Evolutionary conservation across 2,329 filamentous ascomycete genomes (phyloP), one percentile per base, ranked within the genome.

Genomic region (Fusarium paranaense): DNA sequence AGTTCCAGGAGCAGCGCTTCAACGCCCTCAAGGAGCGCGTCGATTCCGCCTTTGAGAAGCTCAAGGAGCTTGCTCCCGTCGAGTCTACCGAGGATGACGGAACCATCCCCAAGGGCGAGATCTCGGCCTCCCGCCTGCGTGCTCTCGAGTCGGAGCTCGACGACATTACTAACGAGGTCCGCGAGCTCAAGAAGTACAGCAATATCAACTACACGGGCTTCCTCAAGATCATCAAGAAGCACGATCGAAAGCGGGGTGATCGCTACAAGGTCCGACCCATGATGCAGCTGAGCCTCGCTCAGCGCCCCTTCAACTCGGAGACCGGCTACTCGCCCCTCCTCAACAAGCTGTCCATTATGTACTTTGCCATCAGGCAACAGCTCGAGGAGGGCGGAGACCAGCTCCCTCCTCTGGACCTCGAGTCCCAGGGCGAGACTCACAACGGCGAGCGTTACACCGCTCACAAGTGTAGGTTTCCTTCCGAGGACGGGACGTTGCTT

Each of bases 221-320:
- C 84, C 89, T 98, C 81, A 99, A 99, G 88, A 97, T 97, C 57
- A 95, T 95, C 66, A 99, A 99, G 91, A 99, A 99, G 86, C 97
- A 99, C 84, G 97, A 99, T 84, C 94, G 97, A 76, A 97, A 96
- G 85, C 90, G 96, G 75, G 95, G 95, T 65, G 89, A 91, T 75
- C 89, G 91, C 62, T 98, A 98, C 86, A 94, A 93, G 82, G 93
- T 98, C 76, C 91, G 95, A 27, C 95, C 97, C 32, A 92, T 98
- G 86, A 92, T 98, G 84, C 94, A 98, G 85, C 93, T 98, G 78
- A 93, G 94, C 78, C 85, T 99, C 78, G 91, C 94, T n/a, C 91
- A 95, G 74, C 88, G 95, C 70, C 95, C 96, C 14, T 97, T 99
- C 88, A 98, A 98, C 85, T 96, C 94, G 67, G 97, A 98, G 82